A percentile compares a stretch with the other conserved stretches of the same genome.
These are phyloP conservation scores for Arthroderma uncinatum DNA, from an alignment of 2,329 filamentous ascomycete genomes.

Conservation along the genomic window DNA sequence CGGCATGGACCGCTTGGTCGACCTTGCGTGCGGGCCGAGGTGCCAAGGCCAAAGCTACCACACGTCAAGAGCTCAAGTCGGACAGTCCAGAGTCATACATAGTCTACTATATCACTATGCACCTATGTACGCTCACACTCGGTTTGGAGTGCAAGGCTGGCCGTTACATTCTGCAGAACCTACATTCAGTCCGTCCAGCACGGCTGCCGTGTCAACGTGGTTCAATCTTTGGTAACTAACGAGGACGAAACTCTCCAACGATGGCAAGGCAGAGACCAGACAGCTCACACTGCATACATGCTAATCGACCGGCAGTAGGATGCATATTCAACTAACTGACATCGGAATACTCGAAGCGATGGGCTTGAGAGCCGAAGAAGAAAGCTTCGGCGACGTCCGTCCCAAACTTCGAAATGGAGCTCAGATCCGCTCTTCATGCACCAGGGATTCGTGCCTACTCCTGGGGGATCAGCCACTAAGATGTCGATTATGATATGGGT, in stretches of 20 bases:
- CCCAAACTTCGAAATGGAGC: background rate
- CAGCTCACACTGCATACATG: no score
- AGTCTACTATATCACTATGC: background rate
- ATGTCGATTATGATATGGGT: background rate
- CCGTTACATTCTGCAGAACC: background rate
- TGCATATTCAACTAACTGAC: background rate
- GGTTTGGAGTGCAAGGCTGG: no score
- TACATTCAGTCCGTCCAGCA: background rate
- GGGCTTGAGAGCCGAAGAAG: background rate
- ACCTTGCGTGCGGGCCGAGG: no score
- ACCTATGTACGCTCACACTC: background rate
- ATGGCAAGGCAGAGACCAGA: background rate
- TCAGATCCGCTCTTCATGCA: background rate
- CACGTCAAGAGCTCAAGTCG: no score
- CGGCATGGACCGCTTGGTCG: no score
- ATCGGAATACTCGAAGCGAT: background rate
- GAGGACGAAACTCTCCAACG: background rate
- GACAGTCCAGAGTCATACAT: no score
- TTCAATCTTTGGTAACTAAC: background rate
- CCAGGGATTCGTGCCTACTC: background rate
- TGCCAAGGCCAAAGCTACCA: no score
- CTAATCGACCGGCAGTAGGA: background rate
- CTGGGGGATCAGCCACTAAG: slow-evolving; percentile 2
- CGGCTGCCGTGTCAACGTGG: background rate
- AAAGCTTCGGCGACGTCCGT: background rate